Percentiles rank a stretch among this genome's conserved stretches.
Evolutionary conservation across 768 basidiomycete genomes (phyloP).

Genomic region (Suillus cothurnatus): DNA sequence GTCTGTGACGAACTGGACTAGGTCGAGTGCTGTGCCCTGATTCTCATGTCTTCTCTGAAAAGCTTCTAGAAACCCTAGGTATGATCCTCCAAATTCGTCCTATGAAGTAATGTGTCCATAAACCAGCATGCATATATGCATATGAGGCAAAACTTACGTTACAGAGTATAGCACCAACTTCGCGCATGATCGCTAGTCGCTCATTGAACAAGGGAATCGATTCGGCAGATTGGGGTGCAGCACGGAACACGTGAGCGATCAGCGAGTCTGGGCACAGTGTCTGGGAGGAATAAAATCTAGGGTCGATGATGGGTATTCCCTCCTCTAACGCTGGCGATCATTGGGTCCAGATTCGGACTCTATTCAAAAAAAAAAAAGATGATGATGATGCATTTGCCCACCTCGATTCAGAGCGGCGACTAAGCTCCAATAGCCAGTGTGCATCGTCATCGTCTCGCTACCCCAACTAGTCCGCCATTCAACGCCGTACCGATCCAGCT

Average conservation of each 20-base stretch:
- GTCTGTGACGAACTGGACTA: constrained; percentile 70
- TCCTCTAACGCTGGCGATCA: constrained; percentile 65
- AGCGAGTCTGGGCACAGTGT: constrained; percentile 68
- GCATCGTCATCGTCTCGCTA: constrained; percentile 48
- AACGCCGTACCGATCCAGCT: constrained; percentile 68
- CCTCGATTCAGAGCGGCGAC: constrained; percentile 85
- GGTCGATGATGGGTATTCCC: constrained; percentile 76
- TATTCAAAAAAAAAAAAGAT: background rate
- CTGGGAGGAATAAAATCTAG: constrained; percentile 75
- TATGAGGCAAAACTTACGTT: constrained; percentile 45
- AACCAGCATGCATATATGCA: background rate
- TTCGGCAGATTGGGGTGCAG: constrained; percentile 58
- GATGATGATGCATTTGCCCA: constrained; percentile 28
- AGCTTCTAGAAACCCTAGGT: constrained; percentile 60
- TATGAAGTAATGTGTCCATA: background rate
- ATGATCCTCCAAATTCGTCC: constrained; percentile 73
- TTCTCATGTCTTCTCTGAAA: constrained; percentile 56
- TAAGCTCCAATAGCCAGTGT: constrained; percentile 88
- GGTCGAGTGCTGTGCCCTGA: constrained; percentile 67
- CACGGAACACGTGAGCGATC: constrained; percentile 69
- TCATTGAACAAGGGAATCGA: constrained; percentile 69
- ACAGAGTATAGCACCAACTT: constrained; percentile 73
- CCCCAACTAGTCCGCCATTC: constrained; percentile 76
- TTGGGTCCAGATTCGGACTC: background rate
- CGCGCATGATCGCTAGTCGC: constrained; percentile 75